These are phyloP conservation scores for Didymellaceae sp. DNA, from an alignment of 2,329 filamentous ascomycete species.

Conservation along the genomic window DNA sequence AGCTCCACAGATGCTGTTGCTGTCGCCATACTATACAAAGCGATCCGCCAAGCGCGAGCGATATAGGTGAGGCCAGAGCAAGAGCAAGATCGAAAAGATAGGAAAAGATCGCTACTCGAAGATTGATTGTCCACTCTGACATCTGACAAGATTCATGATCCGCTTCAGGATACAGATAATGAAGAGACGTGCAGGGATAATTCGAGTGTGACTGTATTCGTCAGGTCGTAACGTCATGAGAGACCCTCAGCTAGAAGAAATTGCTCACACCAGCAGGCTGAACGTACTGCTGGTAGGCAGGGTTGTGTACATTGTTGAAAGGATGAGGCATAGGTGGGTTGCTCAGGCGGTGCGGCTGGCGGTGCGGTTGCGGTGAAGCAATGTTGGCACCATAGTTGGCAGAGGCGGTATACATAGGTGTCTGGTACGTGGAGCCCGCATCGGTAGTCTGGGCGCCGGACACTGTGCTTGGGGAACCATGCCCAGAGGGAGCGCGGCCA, in stretches of 20 bases:
- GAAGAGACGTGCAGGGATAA: slow-evolving; percentile 26
- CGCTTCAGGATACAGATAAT: slow-evolving; percentile 28
- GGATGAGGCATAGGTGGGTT: slow-evolving; percentile 47
- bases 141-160: slow-evolving; percentile 32
- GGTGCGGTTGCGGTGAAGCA: slow-evolving; percentile 44
- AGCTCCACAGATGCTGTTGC: slow-evolving; percentile 44
- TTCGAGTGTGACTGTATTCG: slow-evolving; percentile 53
- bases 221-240: slow-evolving; percentile 58
- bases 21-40: slow-evolving; percentile 46
- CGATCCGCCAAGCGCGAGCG: slow-evolving; percentile 29
- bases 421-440: slow-evolving; percentile 27
- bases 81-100: slow-evolving; percentile 34
- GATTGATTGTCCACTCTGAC: slow-evolving; percentile 30
- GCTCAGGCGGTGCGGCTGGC: slow-evolving; percentile 47
- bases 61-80: slow-evolving; percentile 24
- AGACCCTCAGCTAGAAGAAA: slow-evolving; percentile 49
- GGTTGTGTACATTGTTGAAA: slow-evolving; percentile 48
- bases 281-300: slow-evolving; percentile 50
- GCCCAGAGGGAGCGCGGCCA: slow-evolving; percentile 38
- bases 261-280: slow-evolving; percentile 53
- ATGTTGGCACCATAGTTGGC: slow-evolving; percentile 47
- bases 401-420: slow-evolving; percentile 46
- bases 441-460: slow-evolving; percentile 33
- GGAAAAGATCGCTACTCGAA: slow-evolving; percentile 36
- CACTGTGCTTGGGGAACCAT: slow-evolving; percentile 38